Percentiles rank a stretch among this genome's conserved stretches.
phyloP scores from a whole-genome alignment of 495 filamentous ascomycete genomes.

The Daldinia decipiens region DNA sequence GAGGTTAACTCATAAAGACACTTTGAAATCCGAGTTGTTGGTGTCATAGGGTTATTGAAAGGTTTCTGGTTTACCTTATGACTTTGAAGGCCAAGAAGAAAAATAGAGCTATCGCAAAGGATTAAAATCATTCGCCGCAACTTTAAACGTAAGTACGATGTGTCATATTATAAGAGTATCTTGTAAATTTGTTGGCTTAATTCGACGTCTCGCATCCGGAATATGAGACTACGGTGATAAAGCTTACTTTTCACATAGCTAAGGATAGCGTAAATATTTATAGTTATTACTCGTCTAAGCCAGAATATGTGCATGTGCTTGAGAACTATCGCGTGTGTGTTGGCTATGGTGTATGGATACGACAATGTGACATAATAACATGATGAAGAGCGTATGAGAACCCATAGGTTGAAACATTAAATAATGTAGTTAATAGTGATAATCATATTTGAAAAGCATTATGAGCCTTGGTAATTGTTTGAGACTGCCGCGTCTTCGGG shows the following conservation, averaged over 20 bases:
- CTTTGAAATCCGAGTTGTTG: neutral
- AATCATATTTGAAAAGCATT: no score
- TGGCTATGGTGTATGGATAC: no score
- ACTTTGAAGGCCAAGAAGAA: neutral
- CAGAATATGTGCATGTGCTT: no score
- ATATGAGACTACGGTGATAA: neutral
- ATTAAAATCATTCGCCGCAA: neutral
- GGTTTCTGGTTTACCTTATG: neutral
- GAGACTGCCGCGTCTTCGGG: no score
- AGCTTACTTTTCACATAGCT: neutral
- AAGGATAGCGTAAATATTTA: neutral
- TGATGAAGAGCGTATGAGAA: no score
- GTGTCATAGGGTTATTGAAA: neutral
- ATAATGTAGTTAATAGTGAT: no score
- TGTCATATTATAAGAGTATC: neutral
- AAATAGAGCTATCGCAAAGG: neutral
- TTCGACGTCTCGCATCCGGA: neutral
- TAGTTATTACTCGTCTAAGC: no score
- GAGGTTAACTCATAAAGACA: neutral
- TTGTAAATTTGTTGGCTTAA: neutral
- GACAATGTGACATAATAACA: no score
- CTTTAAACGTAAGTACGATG: neutral
- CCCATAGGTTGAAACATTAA: no score
- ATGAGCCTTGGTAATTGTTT: no score
- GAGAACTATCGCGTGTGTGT: no score